Percentiles rank a stretch among this genome's conserved stretches.
Evolutionary conservation across 306 rosid genomes (phyloP).

Genomic region (Mimosa bimucronata): DNA sequence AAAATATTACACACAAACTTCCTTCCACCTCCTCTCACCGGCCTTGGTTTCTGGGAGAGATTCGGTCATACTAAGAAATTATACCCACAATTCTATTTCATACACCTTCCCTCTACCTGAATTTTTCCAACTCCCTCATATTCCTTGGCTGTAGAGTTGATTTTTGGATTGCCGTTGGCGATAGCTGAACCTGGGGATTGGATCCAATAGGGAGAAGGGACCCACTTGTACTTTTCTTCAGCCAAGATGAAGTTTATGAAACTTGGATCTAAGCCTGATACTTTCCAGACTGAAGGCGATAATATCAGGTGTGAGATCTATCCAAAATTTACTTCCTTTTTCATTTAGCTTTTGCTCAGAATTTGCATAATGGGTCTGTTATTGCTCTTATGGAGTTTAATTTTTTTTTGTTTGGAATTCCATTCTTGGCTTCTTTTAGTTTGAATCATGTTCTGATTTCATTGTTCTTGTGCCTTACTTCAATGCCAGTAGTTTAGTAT

Average conservation of each 20-base stretch:
- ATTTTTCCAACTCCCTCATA: slow-evolving; percentile 23
- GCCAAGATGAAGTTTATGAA: slow-evolving; percentile 90
- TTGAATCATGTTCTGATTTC: slow-evolving; percentile 23
- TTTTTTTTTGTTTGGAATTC: background rate
- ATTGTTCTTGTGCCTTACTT: slow-evolving; percentile 16
- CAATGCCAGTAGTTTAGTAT: background rate
- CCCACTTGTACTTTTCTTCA: slow-evolving; percentile 22
- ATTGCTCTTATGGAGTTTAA: background rate
- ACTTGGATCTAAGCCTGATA: slow-evolving; percentile 91
- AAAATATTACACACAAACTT: slow-evolving; percentile 20
- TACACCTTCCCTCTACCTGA: slow-evolving; percentile 17
- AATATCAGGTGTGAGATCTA: slow-evolving; percentile 57
- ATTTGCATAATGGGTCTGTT: slow-evolving; percentile 17
- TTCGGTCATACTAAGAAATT: slow-evolving; percentile 61
- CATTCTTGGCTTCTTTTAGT: background rate
- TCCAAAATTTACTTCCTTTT: slow-evolving; percentile 16
- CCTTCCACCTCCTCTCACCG: slow-evolving; percentile 33
- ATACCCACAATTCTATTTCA: slow-evolving; percentile 38
- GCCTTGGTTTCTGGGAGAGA: slow-evolving; percentile 65
- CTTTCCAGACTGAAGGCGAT: slow-evolving; percentile 79
- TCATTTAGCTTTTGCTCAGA: slow-evolving; percentile 22
- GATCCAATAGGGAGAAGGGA: slow-evolving; percentile 19
- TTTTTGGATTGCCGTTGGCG: background rate
- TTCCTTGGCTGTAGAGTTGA: slow-evolving; percentile 24
- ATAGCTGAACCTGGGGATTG: slow-evolving; percentile 28